Evolutionary conservation across 371 early-diverging fungal genomes (phyloP), one percentile per base, ranked within the genome.

Genomic region (Mortierella sp.): DNA sequence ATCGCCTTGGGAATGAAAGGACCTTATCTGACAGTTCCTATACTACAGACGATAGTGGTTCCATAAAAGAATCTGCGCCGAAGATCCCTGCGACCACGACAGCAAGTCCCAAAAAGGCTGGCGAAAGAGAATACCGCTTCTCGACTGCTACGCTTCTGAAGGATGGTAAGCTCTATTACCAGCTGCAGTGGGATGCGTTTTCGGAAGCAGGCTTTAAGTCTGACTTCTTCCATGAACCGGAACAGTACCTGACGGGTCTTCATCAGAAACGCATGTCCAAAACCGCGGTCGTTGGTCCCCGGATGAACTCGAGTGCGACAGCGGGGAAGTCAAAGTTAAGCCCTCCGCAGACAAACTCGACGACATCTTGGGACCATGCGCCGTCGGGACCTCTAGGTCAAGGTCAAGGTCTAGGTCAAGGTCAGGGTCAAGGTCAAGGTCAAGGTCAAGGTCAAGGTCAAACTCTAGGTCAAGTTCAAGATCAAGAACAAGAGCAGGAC

Each of bases 141-240:
- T 73, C 75, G 19, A 73, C 75, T n/a, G 75, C 75, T 11, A 68
- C 68, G 60, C 75, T 73, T 30, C 54, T 73, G 75, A 73, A 73
- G 75, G 75, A 73, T 73, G 75, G 75, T 73, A 73, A 73, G 64
- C 75, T 73, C 60, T 73, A 73, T 56, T 73, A 73, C 75, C 75
- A 73, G 69, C 55, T 73, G 64, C 68, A 73, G 56, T 73, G 75
- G 75, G 75, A 73, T 55, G 30, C 42, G 44, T 73, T 73, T 52
- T 68, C 68, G 19, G 56, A 55, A 32, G n/a, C 50, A 4, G 75
- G 75, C 24, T 73, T 73, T 56, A 51, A 55, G 23, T 64, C 75
- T 24, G 75, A 63, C n/a, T 73, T 73, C 43, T 73, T 73, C 59
- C 34, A 54, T 44, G 43, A 68, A 64, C 75, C 75, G 50, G 75